Conservation (phyloP, 2,329 filamentous ascomycete genomes). For the Nemania bipapillata region DNA sequence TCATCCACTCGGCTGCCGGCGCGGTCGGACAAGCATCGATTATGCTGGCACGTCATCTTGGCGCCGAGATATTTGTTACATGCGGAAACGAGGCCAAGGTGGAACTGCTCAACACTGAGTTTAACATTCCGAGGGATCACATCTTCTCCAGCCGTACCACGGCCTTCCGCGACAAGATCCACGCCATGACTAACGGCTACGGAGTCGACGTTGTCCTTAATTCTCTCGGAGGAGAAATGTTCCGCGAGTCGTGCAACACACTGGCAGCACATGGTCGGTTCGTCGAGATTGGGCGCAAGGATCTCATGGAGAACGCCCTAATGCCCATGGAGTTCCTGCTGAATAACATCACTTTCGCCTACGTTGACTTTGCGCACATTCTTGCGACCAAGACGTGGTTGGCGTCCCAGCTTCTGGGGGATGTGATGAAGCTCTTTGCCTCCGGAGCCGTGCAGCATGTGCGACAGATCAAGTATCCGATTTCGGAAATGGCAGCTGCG, state of each 20-base stretch:
- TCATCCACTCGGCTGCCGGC: constrained; percentile 38
- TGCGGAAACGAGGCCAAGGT: constrained; percentile 47
- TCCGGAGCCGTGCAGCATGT: constrained; percentile 16
- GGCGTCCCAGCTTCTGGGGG: constrained; percentile 6
- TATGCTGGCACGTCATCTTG: constrained; percentile 27
- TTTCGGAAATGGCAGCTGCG: constrained; percentile 19
- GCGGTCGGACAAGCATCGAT: constrained; percentile 38
- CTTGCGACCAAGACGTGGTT: constrained; percentile 8
- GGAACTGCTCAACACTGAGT: constrained; percentile 43
- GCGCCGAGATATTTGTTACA: constrained; percentile 43
- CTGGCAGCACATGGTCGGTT: constrained; percentile 25
- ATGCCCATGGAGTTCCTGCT: constrained; percentile 21
- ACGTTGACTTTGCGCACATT: constrained; percentile 14
- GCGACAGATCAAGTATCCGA: constrained; percentile 2
- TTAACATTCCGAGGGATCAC: constrained; percentile 43
- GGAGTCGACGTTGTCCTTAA: constrained; percentile 29
- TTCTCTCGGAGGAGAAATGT: constrained; percentile 12
- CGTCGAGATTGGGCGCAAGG: constrained; percentile 22
- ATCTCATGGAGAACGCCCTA: constrained; percentile 17
- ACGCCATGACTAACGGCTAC: neutral
- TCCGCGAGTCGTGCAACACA: constrained; percentile 14
- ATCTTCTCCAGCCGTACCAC: constrained; percentile 44
- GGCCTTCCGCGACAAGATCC: constrained; percentile 37
- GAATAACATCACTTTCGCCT: constrained; percentile 13
- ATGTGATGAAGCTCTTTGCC: constrained; percentile 7